These are phyloP conservation scores for Immersiella caudata DNA, from an alignment of 495 filamentous ascomycete species.

Conservation along the genomic window DNA sequence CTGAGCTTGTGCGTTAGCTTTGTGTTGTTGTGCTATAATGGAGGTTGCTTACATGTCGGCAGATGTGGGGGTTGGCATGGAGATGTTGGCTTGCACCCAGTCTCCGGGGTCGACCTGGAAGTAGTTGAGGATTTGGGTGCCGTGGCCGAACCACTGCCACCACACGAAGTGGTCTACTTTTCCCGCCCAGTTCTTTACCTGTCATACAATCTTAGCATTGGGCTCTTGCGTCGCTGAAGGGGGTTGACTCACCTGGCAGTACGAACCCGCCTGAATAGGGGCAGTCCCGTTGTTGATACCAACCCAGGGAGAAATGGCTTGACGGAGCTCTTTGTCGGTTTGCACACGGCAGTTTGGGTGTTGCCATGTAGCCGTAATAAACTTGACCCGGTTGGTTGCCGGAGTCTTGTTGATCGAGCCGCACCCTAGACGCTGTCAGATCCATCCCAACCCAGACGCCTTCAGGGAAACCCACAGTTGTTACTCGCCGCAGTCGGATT, in stretches of 20 bases:
- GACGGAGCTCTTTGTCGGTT: neutral
- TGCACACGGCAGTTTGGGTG: neutral
- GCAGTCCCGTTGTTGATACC: neutral
- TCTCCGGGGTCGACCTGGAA: neutral
- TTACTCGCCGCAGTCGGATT: neutral
- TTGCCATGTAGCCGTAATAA: neutral
- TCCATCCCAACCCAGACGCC: neutral
- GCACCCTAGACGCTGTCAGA: neutral
- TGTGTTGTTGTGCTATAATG: no score
- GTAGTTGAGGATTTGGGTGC: neutral
- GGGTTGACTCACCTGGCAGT: neutral
- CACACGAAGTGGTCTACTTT: neutral
- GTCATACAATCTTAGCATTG: no score
- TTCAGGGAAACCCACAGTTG: neutral
- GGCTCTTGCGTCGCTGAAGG: no score
- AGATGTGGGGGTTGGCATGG: neutral
- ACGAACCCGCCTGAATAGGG: neutral
- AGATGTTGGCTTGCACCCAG: neutral
- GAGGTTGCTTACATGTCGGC: neutral
- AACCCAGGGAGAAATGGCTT: neutral
- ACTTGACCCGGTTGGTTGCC: neutral
- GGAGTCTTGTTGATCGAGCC: neutral
- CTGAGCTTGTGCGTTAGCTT: neutral
- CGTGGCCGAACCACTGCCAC: neutral
- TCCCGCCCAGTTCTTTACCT: neutral